Evolutionary conservation across 73 alveolate species (phyloP).

Genomic region (Paramecium biaurelia): DNA sequence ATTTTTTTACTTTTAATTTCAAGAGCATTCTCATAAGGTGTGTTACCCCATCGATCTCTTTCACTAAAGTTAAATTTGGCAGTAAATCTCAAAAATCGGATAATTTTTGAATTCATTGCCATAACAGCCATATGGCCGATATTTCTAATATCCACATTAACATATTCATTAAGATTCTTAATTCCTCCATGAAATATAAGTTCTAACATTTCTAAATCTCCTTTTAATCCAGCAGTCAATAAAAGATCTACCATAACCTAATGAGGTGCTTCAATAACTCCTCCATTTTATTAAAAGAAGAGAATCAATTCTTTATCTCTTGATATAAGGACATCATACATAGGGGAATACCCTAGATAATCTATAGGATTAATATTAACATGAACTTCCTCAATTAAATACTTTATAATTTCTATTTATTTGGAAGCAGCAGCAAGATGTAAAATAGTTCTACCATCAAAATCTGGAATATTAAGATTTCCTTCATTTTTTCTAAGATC

Average conservation of each 20-base stretch:
- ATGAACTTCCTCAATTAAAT: constrained; percentile 22
- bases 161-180: constrained; percentile 49
- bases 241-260: constrained; percentile 1
- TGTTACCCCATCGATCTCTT: constrained; percentile 52
- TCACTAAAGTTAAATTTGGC: constrained; percentile 44
- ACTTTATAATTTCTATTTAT: neutral
- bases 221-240: neutral
- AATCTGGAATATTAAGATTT: constrained; percentile 41
- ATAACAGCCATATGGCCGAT: constrained; percentile 37
- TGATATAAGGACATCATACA: constrained; percentile 1
- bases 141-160: constrained; percentile 47
- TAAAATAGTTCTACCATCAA: constrained; percentile 51
- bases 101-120: constrained; percentile 17
- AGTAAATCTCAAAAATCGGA: constrained; percentile 22
- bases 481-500: constrained; percentile 29
- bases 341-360: constrained; percentile 46
- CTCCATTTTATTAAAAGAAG: constrained; percentile 35
- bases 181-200: constrained; percentile 14
- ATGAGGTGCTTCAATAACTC: constrained; percentile 40
- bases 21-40: constrained; percentile 34
- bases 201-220: constrained; percentile 3
- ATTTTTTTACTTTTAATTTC: neutral
- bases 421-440: constrained; percentile 36
- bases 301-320: constrained; percentile 15
- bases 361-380: constrained; percentile 45